Percentiles rank a stretch among this genome's conserved stretches.
Conservation (phyloP, 2,329 filamentous ascomycete genomes). For the Ophiostoma tasmaniense region DNA sequence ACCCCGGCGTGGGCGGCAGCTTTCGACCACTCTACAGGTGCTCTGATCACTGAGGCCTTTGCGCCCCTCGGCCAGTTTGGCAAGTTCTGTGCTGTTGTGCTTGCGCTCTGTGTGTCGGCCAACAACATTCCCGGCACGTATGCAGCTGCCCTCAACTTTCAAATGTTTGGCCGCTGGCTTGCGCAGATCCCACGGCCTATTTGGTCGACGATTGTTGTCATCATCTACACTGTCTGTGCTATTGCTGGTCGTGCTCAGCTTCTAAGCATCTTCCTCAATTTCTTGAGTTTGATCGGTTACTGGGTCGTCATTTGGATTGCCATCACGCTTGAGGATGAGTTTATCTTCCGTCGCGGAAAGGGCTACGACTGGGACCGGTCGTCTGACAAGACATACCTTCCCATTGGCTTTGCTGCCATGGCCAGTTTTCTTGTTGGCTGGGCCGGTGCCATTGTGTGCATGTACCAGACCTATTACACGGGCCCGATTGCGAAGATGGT, state of each 20-base stretch:
- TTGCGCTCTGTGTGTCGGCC: constrained; percentile 55
- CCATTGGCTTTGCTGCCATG: constrained; percentile 53
- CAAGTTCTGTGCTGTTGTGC: constrained; percentile 56
- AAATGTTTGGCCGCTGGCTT: constrained; percentile 53
- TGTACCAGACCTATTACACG: constrained; percentile 63
- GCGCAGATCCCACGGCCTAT: constrained; percentile 52
- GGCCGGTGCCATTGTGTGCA: constrained; percentile 56
- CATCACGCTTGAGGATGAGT: constrained; percentile 53
- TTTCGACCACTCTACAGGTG: constrained; percentile 51
- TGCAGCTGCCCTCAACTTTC: constrained; percentile 57
- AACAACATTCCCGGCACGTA: constrained; percentile 60
- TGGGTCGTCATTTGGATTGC: constrained; percentile 59
- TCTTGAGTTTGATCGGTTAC: constrained; percentile 62
- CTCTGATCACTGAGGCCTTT: constrained; percentile 56
- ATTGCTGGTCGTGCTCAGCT: constrained; percentile 53
- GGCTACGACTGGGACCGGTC: constrained; percentile 54
- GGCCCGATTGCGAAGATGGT: constrained; percentile 38
- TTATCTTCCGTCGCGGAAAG: constrained; percentile 47
- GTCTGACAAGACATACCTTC: constrained; percentile 50
- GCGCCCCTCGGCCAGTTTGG: constrained; percentile 52
- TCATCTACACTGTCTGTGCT: constrained; percentile 57
- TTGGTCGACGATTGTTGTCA: constrained; percentile 54
- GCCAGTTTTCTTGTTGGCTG: constrained; percentile 55
- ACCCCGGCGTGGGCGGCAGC: constrained; percentile 48
- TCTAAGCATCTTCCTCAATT: constrained; percentile 58